Evolutionary conservation across 2,329 filamentous ascomycete species (phyloP).

Genomic region (Hypomyces perniciosus): DNA sequence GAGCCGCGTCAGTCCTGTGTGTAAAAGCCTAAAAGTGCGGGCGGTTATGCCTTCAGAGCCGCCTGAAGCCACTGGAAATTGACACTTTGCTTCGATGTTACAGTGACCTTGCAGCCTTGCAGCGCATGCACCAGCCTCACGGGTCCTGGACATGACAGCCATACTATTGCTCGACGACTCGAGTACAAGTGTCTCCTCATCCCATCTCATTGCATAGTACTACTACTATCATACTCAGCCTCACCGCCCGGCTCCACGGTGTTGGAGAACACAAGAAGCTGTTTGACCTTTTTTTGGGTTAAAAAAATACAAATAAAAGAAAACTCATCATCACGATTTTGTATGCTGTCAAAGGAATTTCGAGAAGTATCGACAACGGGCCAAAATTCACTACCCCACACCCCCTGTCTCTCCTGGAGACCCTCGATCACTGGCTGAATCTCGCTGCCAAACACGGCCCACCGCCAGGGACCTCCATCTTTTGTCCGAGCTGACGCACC

Average conservation of each 20-base stretch:
- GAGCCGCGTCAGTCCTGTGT: no score
- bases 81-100: no score
- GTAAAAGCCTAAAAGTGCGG: no score
- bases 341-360: no score
- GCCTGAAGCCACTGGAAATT: no score
- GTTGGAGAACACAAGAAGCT: neutral
- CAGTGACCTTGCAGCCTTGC: no score
- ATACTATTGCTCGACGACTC: no score
- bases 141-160: neutral
- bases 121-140: neutral
- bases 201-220: neutral
- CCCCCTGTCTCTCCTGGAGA: conserved; percentile 5
- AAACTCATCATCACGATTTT: no score
- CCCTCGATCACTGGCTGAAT: conserved; percentile 5
- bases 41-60: no score
- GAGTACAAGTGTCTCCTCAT: neutral
- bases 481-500: conserved; percentile 9
- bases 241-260: neutral
- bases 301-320: no score
- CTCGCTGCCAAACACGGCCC: conserved; percentile 9
- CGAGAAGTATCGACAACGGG: no score
- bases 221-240: neutral
- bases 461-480: conserved; percentile 12
- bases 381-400: neutral
- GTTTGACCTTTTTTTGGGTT: no score